Evolutionary conservation across 768 basidiomycete species (phyloP), one percentile per base, ranked within the genome.

Genomic region (Mycena epipterygia): DNA sequence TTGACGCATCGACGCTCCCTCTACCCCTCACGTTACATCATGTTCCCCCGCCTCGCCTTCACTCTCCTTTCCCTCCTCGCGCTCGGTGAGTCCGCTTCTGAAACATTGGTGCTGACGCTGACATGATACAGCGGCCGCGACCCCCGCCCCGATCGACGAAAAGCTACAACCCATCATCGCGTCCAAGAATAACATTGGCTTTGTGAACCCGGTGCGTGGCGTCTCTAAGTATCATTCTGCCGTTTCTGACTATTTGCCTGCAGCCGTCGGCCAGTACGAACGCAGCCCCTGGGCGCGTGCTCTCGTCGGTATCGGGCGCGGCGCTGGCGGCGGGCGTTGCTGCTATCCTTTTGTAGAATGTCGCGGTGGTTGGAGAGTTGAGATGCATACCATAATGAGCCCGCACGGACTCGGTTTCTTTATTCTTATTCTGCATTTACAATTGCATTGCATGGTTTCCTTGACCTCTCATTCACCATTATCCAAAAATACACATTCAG

Each of bases 141-240:
- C 64, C 29, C 77, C 77, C 12, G 27, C 64, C 27, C 77, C 77
- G 5, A 80, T 80, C 46, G 76, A 77, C 60, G 62, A 68, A 2
- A 69, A 68, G 41, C 58, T 79, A 32, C 73, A 74, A 25, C 73
- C 77, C 37, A 65, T 76, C 27, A 72, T 80, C 62, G 77, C 78
- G 25, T 62, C 63, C 19, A 80, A 79, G 62, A 75, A 78, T 37
- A 77, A 78, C 66, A 61, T 80, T 8, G 77, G 72, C 2, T 60
- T 76, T 49, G 60, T 67, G 11, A 76, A 76, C 64, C 72, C 72
- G 3, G 72, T 73, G 19, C 32, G 71, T 72, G 5, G 8, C 13
- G 27, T 33, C 51, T 9, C 19, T 35, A 8, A 49, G 25, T 9
- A 41, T 44, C 13, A 4, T 16, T 27, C 21, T 37, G 16, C 29